Evolutionary conservation across 441 rosid species (phyloP), one percentile per base, ranked within the genome.

Genomic region (Eutrema salsugineum): DNA sequence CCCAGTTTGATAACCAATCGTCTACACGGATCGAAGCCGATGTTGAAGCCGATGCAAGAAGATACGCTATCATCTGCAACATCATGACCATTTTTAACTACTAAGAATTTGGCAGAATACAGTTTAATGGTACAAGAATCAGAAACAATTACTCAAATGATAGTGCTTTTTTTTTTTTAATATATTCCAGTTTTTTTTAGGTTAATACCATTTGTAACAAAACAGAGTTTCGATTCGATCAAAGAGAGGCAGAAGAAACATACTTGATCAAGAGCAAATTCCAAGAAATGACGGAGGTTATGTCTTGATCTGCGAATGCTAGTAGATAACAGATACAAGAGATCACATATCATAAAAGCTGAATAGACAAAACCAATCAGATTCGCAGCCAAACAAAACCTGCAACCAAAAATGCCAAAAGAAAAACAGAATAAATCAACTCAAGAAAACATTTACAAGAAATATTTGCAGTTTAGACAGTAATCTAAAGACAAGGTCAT

Each of bases 1-100:
- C 97, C 96, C 97, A 90, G 42, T 94, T 88, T 14, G 83, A 84
- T 78, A 84, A 83, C 97, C 97, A 91, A 71, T 94, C 94, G 22
- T 90, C 97, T 0, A 91, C 89, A 39, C 97, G 81, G 12, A 87
- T 86, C 6, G 91, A 83, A 6, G 99, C 95, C 1, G 99, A 85
- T 14, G 99, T 86, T 38, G 97, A 88, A 11, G 99, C 88, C 6
- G 99, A 90, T 59, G 91, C 73, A 68, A 90, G 89, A 77, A 94
- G 99, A 83, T 91, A 94, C 8, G 90, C 82, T 71, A 94, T 33
- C 49, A 87, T 55, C 99, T 91, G 87, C 82, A 77, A 56, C 48
- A 63, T 53, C 11, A 58, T 68, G 46, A 11, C 20, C 19, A 5
- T 3, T 5, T 27, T 42, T 40, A 40, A 69, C 65, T 47, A 36